phyloP scores from a whole-genome alignment of 257 asterid species.

The Capsicum chinense region DNA sequence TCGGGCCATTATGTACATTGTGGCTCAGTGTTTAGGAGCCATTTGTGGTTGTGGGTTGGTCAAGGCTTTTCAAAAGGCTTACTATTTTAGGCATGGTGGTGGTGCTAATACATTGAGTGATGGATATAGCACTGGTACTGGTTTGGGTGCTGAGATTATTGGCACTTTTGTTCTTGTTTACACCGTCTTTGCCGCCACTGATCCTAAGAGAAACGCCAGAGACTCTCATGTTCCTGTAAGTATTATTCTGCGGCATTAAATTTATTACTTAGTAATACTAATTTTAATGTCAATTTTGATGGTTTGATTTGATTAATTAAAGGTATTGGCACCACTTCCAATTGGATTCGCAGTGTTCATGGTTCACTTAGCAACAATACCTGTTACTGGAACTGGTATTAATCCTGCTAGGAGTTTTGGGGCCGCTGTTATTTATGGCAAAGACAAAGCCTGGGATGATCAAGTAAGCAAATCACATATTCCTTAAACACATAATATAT shows the following conservation, averaged over 20 bases:
- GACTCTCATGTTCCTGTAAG: slow-evolving; percentile 60
- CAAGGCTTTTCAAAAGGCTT: slow-evolving; percentile 47
- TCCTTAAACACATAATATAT: too few species aligned
- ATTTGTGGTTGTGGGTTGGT: slow-evolving; percentile 57
- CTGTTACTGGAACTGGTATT: slow-evolving; percentile 80
- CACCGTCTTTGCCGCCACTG: slow-evolving; percentile 60
- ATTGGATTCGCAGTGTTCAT: slow-evolving; percentile 47
- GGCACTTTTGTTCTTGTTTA: slow-evolving; percentile 59
- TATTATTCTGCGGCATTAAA: too few species aligned
- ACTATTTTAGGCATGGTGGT: slow-evolving; percentile 45
- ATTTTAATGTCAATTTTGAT: too few species aligned
- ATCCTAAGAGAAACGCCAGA: slow-evolving; percentile 60
- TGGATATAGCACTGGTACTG: slow-evolving; percentile 50
- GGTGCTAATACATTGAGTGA: slow-evolving; percentile 46
- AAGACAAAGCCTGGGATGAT: slow-evolving; percentile 68
- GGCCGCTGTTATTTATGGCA: slow-evolving; percentile 68
- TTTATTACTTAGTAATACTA: too few species aligned
- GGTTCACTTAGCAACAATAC: slow-evolving; percentile 79
- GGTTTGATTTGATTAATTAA: too few species aligned
- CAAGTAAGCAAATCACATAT: slow-evolving; percentile 20
- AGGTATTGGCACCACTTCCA: slow-evolving; percentile 32
- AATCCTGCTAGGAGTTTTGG: slow-evolving; percentile 85
- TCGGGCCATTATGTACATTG: slow-evolving; percentile 52
- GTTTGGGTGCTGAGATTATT: slow-evolving; percentile 56
- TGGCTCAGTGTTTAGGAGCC: slow-evolving; percentile 59